phyloP scores from a whole-genome alignment of 2,329 filamentous ascomycete species.

The Fusarium brachygibbosum region DNA sequence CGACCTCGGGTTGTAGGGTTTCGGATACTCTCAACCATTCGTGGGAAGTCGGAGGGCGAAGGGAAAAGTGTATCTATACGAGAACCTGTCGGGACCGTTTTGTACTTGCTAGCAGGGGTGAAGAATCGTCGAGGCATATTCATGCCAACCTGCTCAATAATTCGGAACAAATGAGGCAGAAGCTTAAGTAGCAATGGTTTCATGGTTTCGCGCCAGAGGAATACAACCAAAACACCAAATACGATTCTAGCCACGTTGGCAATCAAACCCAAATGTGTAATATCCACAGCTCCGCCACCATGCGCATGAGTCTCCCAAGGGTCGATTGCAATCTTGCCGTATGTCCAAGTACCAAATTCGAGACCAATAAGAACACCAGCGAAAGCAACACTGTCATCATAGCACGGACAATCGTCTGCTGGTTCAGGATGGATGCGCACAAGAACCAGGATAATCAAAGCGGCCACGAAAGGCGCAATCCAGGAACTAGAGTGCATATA shows the following conservation, averaged over 20 bases:
- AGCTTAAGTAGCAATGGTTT: constrained; percentile 84
- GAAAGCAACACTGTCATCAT: constrained; percentile 95
- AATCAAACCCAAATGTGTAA: constrained; percentile 74
- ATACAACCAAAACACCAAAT: constrained; percentile 85
- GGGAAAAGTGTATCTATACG: constrained; percentile 88
- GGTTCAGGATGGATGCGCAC: constrained; percentile 95
- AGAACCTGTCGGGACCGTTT: constrained; percentile 78
- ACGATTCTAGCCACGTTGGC: constrained; percentile 77
- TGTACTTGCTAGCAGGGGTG: constrained; percentile 89
- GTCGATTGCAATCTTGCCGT: constrained; percentile 67
- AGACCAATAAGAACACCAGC: constrained; percentile 89
- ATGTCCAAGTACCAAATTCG: constrained; percentile 87
- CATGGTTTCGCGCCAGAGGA: constrained; percentile 90
- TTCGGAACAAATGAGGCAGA: constrained; percentile 88
- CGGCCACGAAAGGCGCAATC: constrained; percentile 73
- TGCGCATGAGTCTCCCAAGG: constrained; percentile 61
- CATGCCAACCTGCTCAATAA: constrained; percentile 83
- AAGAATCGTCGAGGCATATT: constrained; percentile 92
- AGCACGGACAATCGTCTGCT: constrained; percentile 96
- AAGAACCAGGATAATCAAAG: constrained; percentile 77
- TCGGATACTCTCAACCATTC: constrained; percentile 83
- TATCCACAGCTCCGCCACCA: constrained; percentile 70
- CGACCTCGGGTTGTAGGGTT: constrained; percentile 78
- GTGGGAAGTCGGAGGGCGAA: constrained; percentile 86
- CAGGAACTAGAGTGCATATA: constrained; percentile 77